Evolutionary conservation across 129 eudicot genomes (phyloP).

Genomic region (Lactuca sativa): DNA sequence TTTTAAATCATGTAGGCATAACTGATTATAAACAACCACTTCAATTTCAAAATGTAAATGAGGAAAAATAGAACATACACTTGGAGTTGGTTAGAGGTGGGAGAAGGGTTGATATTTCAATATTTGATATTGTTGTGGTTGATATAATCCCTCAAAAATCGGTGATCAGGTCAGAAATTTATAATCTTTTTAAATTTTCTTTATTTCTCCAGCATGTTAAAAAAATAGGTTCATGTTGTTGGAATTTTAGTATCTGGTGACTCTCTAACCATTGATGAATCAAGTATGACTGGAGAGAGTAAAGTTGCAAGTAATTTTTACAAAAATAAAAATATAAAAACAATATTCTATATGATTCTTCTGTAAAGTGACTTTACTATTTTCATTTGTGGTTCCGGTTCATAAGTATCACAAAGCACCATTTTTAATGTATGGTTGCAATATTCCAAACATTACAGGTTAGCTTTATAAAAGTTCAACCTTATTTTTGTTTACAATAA

Average conservation of each 20-base stretch:
- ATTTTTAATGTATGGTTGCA: too few species aligned
- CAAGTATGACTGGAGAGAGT: conserved; percentile 98
- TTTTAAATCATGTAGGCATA: conserved; percentile 35
- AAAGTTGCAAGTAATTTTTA: conserved; percentile 55
- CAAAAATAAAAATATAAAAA: not conserved
- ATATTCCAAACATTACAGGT: too few species aligned
- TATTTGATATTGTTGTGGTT: conserved; percentile 86
- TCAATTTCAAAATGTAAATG: conserved; percentile 75
- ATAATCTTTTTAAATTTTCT: not conserved
- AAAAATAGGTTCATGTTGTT: conserved; percentile 84
- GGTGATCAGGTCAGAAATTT: conserved; percentile 73
- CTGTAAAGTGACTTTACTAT: not conserved
- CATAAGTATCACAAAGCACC: conserved; percentile 67
- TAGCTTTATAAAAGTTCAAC: too few species aligned
- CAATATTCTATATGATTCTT: not conserved
- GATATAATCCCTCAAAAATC: conserved; percentile 82
- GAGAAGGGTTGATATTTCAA: conserved; percentile 64
- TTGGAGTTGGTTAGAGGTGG: too few species aligned
- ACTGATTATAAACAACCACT: conserved; percentile 90
- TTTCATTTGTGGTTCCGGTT: conserved; percentile 45
- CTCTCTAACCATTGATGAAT: conserved; percentile 85
- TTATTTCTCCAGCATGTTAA: conserved; percentile 1
- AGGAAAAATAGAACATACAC: conserved; percentile 87
- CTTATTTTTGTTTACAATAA: too few species aligned
- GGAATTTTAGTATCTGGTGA: conserved; percentile 80